Conservation (phyloP, 768 basidiomycete genomes). For the Tremella mesenterica region DNA sequence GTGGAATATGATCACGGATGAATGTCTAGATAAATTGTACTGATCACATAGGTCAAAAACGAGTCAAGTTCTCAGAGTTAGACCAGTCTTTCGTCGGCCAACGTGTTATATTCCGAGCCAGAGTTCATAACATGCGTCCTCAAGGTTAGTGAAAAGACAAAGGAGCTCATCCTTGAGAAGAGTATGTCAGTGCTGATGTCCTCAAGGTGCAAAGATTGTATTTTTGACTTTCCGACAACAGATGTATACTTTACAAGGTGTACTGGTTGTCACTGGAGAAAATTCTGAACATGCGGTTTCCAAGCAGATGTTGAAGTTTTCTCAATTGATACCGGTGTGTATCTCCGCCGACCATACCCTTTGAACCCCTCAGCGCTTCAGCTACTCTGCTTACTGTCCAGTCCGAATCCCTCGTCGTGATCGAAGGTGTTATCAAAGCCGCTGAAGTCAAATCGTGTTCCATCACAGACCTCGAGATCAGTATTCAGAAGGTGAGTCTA, state of each 20-base stretch:
- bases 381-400: conserved; percentile 12
- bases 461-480: conserved; percentile 77
- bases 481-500: conserved; percentile 65
- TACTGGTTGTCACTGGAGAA: conserved; percentile 61
- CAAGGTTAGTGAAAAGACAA: conserved; percentile 51
- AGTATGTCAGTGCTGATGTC: conserved; percentile 1
- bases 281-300: conserved; percentile 53
- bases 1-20: too few relatives aligned
- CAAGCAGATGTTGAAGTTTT: conserved; percentile 97
- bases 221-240: conserved; percentile 88
- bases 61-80: conserved; percentile 60
- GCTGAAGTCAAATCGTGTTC: conserved; percentile 85
- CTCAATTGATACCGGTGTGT: conserved; percentile 55
- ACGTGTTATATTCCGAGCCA: conserved; percentile 72
- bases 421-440: conserved; percentile 72
- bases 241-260: conserved; percentile 73
- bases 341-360: neutral
- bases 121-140: conserved; percentile 81
- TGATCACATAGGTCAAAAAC: conserved; percentile 47
- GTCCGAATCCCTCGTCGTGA: conserved; percentile 80
- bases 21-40: neutral
- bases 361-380: too few relatives aligned
- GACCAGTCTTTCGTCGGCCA: conserved; percentile 57
- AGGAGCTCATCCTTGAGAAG: too few relatives aligned
- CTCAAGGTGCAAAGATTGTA: conserved; percentile 72